These are phyloP conservation scores for Populus hybrid DNA, from an alignment of 441 rosid species.

Conservation along the genomic window DNA sequence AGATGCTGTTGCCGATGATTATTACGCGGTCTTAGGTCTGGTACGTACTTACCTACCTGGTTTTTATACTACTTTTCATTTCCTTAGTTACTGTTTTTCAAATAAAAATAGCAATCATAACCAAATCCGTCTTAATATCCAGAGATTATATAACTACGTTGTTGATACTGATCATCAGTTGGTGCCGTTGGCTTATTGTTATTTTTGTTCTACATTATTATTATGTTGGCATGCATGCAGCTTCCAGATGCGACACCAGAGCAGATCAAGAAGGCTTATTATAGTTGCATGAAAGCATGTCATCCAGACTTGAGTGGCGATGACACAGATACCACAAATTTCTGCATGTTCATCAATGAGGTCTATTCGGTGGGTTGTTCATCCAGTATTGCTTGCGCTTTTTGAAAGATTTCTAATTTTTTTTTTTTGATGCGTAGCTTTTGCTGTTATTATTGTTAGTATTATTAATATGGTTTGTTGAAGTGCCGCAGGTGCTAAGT, in stretches of 20 bases:
- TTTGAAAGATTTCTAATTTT: background rate
- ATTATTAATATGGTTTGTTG: background rate
- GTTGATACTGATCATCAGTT: too few species aligned
- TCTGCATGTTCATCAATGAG: slow-evolving; percentile 94
- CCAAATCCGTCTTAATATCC: too few species aligned
- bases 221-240: slow-evolving; percentile 27
- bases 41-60: slow-evolving; percentile 29
- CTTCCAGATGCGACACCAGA: slow-evolving; percentile 82
- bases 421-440: background rate
- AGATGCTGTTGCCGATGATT: slow-evolving; percentile 62
- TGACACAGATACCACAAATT: slow-evolving; percentile 74
- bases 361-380: slow-evolving; percentile 63
- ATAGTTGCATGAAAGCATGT: slow-evolving; percentile 95
- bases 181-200: background rate
- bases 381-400: background rate
- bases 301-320: slow-evolving; percentile 94
- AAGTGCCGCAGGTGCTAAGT: slow-evolving; percentile 75
- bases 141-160: background rate
- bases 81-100: background rate
- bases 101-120: background rate
- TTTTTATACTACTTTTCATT: background rate
- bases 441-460: background rate
- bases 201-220: background rate
- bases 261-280: slow-evolving; percentile 91
- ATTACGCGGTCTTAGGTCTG: slow-evolving; percentile 83